Evolutionary conservation across 345 rosid genomes (phyloP), one percentile per base, ranked within the genome.

Genomic region (Gynandropsis gynandra): DNA sequence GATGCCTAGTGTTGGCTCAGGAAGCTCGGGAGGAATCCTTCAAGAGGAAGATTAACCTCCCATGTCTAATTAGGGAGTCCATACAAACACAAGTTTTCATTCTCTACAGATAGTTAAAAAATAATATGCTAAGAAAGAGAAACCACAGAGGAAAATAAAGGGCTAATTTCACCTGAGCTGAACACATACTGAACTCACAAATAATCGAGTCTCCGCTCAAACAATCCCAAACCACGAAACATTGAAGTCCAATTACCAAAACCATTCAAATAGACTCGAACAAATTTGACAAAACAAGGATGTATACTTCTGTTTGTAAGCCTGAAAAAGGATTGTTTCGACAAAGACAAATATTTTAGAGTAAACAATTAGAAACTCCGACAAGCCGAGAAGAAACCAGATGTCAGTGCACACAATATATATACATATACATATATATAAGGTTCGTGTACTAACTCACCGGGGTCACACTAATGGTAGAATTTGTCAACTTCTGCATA

Each of bases 1-100:
- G 62, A 92, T 92, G 31, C 98, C 98, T 38, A 92, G 98, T n/a
- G n/a, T n/a, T n/a, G n/a, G n/a, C n/a, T n/a, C n/a, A n/a, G n/a
- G n/a, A 65, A 92, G 98, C 81, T 92, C 98, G 0, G 98, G 96
- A 48, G 96, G 98, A 54, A 92, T 96, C 73, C 98, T 61, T 92
- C 98, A 11, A 92, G 95, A 40, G 98, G 98, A 56, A 92, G 77
- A 48, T 87, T 92, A 53, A 92, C 98, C 68, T 87, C 98, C 98
- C 98, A 92, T 32, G 86, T 70, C 72, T 85, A 95, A 62, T 79
- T 87, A n/a, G 98, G 98, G 65, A 85, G 85, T 69, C 94, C 98
- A 75, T 85, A 92, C 8, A 87, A 79, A 67, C 98, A 85, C 67
- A 92, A 70, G 38, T 92, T 92, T 57, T 92, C n/a, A n/a, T n/a